Evolutionary conservation across 2,329 filamentous ascomycete genomes (phyloP).

Genomic region (Neofusicoccum kwambonambiense): DNA sequence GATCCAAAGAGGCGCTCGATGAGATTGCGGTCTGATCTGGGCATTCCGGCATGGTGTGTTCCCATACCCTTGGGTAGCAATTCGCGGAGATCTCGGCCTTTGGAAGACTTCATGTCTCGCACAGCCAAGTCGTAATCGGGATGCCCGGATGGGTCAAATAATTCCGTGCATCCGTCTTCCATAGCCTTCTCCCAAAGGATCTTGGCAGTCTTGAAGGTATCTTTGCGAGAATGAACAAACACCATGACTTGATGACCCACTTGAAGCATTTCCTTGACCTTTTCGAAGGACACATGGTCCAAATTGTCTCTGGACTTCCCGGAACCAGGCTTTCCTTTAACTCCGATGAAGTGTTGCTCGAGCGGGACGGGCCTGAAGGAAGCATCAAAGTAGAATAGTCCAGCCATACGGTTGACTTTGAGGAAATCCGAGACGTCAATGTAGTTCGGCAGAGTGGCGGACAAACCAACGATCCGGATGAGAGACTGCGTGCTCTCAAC

Average conservation of each 20-base stretch:
- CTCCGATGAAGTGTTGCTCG: slow-evolving; percentile 95
- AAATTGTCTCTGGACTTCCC: slow-evolving; percentile 85
- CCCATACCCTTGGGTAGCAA: slow-evolving; percentile 88
- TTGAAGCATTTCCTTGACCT: slow-evolving; percentile 89
- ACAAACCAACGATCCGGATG: slow-evolving; percentile 93
- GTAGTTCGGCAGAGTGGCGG: slow-evolving; percentile 94
- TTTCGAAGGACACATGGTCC: slow-evolving; percentile 85
- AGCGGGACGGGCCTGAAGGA: slow-evolving; percentile 95
- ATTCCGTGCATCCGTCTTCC: slow-evolving; percentile 73
- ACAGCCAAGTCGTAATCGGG: slow-evolving; percentile 77
- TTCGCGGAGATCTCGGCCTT: slow-evolving; percentile 83
- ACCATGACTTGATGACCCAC: slow-evolving; percentile 98
- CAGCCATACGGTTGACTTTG: slow-evolving; percentile 88
- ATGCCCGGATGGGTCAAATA: slow-evolving; percentile 79
- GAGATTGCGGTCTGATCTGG: slow-evolving; percentile 88
- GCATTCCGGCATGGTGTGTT: slow-evolving; percentile 96
- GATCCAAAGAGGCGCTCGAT: slow-evolving; percentile 89
- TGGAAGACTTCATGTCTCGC: slow-evolving; percentile 80
- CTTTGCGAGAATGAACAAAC: slow-evolving; percentile 94
- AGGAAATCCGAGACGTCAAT: slow-evolving; percentile 96
- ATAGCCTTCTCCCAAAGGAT: slow-evolving; percentile 82
- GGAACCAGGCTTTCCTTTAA: slow-evolving; percentile 83
- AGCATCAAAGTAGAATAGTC: slow-evolving; percentile 93
- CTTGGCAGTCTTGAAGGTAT: slow-evolving; percentile 85
- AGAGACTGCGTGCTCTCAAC: slow-evolving; percentile 97